A percentile compares a stretch with the other conserved stretches of the same genome.
Evolutionary conservation across 495 filamentous ascomycete species (phyloP).

Genomic region (Staphylotrichum longicolle): DNA sequence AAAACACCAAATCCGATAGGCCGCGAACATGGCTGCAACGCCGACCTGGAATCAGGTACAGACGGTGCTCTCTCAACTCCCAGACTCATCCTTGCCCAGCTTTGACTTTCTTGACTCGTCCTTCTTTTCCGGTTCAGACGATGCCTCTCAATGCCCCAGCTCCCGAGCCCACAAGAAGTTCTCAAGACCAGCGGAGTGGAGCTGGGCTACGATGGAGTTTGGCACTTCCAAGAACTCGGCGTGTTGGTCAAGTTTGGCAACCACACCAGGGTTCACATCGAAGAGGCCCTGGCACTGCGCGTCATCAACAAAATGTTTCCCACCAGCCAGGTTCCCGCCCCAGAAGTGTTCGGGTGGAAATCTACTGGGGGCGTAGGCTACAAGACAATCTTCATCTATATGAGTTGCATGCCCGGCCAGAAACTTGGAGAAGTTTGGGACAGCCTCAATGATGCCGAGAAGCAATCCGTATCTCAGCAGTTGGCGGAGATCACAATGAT

Average conservation of each 20-base stretch:
- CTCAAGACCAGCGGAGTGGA: neutral
- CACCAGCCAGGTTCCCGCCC: neutral
- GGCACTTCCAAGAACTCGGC: neutral
- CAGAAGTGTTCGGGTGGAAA: slow-evolving; percentile 2
- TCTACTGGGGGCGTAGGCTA: neutral
- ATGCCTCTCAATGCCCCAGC: neutral
- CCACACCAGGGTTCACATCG: neutral
- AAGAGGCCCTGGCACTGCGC: neutral
- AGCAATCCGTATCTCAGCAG: neutral
- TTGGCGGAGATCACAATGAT: neutral
- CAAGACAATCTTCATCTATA: neutral
- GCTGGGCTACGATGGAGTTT: neutral
- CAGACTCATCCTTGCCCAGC: no score
- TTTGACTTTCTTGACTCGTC: neutral
- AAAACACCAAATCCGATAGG: no score
- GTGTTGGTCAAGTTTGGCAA: slow-evolving; percentile 4
- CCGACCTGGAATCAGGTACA: no score
- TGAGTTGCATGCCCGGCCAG: neutral
- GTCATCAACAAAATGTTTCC: neutral
- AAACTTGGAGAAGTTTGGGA: neutral
- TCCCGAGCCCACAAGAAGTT: neutral
- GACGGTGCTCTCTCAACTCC: no score
- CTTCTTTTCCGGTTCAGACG: neutral
- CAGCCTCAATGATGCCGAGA: neutral
- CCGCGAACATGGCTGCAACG: no score